A percentile compares a stretch with the other conserved stretches of the same genome.
phyloP scores from a whole-genome alignment of 1,284 basidiomycete genomes.

The Ustilago xerochloae region DNA sequence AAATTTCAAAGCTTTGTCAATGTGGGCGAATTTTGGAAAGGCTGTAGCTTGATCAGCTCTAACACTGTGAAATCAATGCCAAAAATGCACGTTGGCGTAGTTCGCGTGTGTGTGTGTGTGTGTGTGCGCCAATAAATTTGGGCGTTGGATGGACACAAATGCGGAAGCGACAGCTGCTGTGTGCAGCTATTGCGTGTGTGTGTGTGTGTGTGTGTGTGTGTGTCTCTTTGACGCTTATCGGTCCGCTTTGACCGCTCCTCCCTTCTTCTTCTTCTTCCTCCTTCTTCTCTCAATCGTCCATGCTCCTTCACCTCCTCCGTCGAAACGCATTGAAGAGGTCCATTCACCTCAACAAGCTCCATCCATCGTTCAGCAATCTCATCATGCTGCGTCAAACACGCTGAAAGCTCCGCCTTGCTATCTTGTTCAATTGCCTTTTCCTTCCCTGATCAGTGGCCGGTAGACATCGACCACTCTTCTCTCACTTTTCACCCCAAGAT shows the following conservation, averaged over 20 bases:
- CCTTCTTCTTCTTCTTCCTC: neutral
- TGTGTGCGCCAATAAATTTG: too few relatives aligned
- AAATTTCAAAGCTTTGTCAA: slow-evolving; percentile 14
- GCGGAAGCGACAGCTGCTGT: too few relatives aligned
- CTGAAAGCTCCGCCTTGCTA: neutral
- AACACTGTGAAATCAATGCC: neutral
- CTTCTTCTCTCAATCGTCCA: neutral
- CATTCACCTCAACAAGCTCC: slow-evolving; percentile 9
- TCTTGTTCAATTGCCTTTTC: neutral
- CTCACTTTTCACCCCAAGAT: slow-evolving; percentile 2
- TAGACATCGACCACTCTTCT: neutral
- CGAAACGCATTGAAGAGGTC: neutral
- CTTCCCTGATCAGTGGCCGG: neutral
- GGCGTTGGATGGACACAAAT: neutral
- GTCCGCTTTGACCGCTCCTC: neutral
- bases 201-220: too few relatives aligned
- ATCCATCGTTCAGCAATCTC: neutral
- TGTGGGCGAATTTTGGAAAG: too few relatives aligned
- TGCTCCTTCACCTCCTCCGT: neutral
- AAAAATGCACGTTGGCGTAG: neutral
- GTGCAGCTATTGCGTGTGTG: too few relatives aligned
- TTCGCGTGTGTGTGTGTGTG: neutral
- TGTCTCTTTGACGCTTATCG: neutral
- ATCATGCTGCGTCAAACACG: neutral
- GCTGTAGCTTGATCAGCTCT: neutral